phyloP scores from a whole-genome alignment of 768 basidiomycete genomes.

The Nidula microcarpa region DNA sequence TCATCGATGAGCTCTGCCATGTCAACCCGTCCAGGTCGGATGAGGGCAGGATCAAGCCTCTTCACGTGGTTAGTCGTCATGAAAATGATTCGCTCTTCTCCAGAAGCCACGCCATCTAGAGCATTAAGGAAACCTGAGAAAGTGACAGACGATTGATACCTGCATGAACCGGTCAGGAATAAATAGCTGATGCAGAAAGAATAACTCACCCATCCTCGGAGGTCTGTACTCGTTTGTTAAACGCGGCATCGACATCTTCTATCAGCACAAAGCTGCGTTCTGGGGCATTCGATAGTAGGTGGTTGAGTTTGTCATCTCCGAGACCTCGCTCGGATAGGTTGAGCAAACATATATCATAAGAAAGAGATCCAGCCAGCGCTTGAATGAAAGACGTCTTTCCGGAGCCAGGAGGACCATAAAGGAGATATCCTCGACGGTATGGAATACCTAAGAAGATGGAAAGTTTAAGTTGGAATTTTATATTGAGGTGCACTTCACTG shows the following conservation, averaged over 20 bases:
- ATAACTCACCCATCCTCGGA: slow-evolving; percentile 83
- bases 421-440: slow-evolving; percentile 91
- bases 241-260: slow-evolving; percentile 97
- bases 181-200: not conserved
- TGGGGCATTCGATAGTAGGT: slow-evolving; percentile 88
- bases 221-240: slow-evolving; percentile 88
- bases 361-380: slow-evolving; percentile 87
- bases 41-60: slow-evolving; percentile 87
- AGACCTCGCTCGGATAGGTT: slow-evolving; percentile 96
- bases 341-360: slow-evolving; percentile 93
- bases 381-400: slow-evolving; percentile 99
- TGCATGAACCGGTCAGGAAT: slow-evolving; percentile 21
- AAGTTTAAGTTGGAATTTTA: slow-evolving; percentile 1
- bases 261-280: slow-evolving; percentile 93
- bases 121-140: slow-evolving; percentile 98
- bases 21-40: slow-evolving; percentile 95
- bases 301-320: slow-evolving; percentile 94
- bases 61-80: slow-evolving; percentile 98
- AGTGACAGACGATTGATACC: slow-evolving; percentile 92
- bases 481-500: slow-evolving; percentile 15
- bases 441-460: slow-evolving; percentile 70
- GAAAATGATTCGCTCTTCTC: slow-evolving; percentile 97
- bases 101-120: slow-evolving; percentile 95
- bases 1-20: slow-evolving; percentile 81
- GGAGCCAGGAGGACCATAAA: slow-evolving; percentile 95